Percentiles rank a stretch among this genome's conserved stretches.
Conservation (phyloP, 2,329 filamentous ascomycete species). For the Cladophialophora carrionii region DNA sequence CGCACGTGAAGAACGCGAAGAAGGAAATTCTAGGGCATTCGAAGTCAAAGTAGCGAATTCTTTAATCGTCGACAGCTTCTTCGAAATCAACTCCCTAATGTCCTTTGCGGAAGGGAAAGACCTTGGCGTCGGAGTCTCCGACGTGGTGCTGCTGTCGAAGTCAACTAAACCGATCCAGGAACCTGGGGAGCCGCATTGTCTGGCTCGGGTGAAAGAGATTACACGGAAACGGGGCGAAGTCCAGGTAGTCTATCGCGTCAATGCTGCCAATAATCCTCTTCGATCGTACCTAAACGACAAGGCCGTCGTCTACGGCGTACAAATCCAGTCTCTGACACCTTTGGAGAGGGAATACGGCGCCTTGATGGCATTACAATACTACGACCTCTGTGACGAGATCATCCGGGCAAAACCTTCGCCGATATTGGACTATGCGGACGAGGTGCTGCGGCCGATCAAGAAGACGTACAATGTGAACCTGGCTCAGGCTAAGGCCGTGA, state of each 20-base stretch:
- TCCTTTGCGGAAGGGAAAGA: constrained; percentile 71
- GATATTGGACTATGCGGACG: constrained; percentile 76
- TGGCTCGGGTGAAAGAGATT: constrained; percentile 80
- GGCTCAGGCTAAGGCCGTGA: constrained; percentile 87
- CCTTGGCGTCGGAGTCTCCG: constrained; percentile 74
- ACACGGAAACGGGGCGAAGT: constrained; percentile 78
- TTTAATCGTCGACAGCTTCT: constrained; percentile 86
- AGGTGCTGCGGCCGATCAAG: constrained; percentile 69
- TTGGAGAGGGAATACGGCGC: constrained; percentile 95
- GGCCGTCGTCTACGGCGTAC: constrained; percentile 71
- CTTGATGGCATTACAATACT: constrained; percentile 87
- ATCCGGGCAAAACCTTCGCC: constrained; percentile 86
- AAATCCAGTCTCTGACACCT: constrained; percentile 90
- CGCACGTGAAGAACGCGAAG: constrained; percentile 71
- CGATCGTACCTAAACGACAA: constrained; percentile 70
- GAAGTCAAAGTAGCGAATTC: constrained; percentile 86
- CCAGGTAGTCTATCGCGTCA: constrained; percentile 82
- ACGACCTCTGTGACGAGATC: constrained; percentile 93
- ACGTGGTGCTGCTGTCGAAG: constrained; percentile 84
- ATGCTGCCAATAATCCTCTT: constrained; percentile 65
- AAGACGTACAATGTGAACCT: constrained; percentile 81
- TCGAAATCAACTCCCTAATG: constrained; percentile 87
- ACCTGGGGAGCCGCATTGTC: constrained; percentile 71
- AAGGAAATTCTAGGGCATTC: constrained; percentile 77
- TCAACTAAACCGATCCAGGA: constrained; percentile 70